Conservation (phyloP, 345 rosid genomes). For the Ceriops tagal region DNA sequence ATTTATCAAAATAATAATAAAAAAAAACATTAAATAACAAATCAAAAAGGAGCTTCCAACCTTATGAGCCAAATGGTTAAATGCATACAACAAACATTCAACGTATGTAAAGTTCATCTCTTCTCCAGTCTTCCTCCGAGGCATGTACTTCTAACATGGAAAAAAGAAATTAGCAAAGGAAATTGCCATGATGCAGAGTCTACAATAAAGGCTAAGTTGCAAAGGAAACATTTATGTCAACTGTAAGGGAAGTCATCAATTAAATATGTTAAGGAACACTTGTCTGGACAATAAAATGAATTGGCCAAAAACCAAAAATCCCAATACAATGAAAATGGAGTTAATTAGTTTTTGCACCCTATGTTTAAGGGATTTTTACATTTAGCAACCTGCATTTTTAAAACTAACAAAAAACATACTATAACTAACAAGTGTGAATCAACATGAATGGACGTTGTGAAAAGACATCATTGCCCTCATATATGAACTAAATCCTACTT, state of each 20-base stretch:
- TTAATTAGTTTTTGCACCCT: too few relatives aligned
- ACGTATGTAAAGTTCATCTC: slow-evolving; percentile 95
- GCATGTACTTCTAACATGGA: slow-evolving; percentile 75
- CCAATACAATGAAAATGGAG: too few relatives aligned
- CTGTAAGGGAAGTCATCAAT: background rate
- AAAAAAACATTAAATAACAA: background rate
- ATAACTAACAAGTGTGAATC: too few relatives aligned
- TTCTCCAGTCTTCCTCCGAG: slow-evolving; percentile 83
- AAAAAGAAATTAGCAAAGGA: slow-evolving; percentile 16
- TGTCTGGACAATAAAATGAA: too few relatives aligned
- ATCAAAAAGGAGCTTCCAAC: slow-evolving; percentile 27
- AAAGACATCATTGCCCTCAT: too few relatives aligned
- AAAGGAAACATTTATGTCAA: background rate
- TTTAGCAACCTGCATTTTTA: too few relatives aligned
- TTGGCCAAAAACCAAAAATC: too few relatives aligned
- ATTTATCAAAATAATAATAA: slow-evolving; percentile 3
- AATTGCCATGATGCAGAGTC: background rate
- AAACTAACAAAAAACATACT: too few relatives aligned
- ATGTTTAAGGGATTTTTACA: too few relatives aligned
- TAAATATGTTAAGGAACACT: too few relatives aligned
- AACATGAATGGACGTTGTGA: too few relatives aligned
- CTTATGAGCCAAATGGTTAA: slow-evolving; percentile 95
- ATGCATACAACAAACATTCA: slow-evolving; percentile 81
- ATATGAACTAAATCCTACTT: too few relatives aligned
- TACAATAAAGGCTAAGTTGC: background rate